These are phyloP conservation scores for Lepidium africanum DNA, from an alignment of 345 rosid genomes.

Conservation along the genomic window DNA sequence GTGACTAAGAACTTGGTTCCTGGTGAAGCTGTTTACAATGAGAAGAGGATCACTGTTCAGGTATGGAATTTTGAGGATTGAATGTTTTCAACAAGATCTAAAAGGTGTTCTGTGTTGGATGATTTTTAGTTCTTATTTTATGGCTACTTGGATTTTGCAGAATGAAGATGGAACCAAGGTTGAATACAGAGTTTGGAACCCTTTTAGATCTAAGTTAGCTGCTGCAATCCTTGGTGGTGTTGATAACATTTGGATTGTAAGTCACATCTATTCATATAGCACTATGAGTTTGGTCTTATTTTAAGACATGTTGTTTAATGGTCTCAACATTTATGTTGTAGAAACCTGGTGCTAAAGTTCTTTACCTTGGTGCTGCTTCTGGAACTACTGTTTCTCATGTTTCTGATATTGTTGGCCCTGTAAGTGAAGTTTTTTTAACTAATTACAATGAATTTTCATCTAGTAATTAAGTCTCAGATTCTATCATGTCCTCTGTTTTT, in stretches of 20 bases:
- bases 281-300: neutral
- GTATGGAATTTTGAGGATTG: slow-evolving; percentile 10
- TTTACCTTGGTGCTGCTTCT: slow-evolving; percentile 96
- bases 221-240: slow-evolving; percentile 98
- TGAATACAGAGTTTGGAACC: slow-evolving; percentile 97
- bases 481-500: neutral
- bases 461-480: neutral
- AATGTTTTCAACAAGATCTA: too few relatives aligned
- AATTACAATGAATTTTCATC: too few relatives aligned
- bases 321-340: neutral
- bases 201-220: slow-evolving; percentile 95
- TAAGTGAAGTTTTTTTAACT: slow-evolving; percentile 27
- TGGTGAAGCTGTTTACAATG: slow-evolving; percentile 86
- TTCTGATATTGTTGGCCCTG: slow-evolving; percentile 94
- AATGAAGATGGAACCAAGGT: slow-evolving; percentile 90
- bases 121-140: neutral
- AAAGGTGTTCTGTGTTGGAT: neutral
- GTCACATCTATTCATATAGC: slow-evolving; percentile 3
- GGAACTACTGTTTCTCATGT: slow-evolving; percentile 96
- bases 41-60: slow-evolving; percentile 75
- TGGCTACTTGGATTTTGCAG: slow-evolving; percentile 18
- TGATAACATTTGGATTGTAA: slow-evolving; percentile 88
- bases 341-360: slow-evolving; percentile 93
- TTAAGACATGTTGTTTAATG: neutral
- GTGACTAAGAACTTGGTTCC: slow-evolving; percentile 85